A percentile compares a stretch with the other conserved stretches of the same genome.
Evolutionary conservation across 208 protist species (phyloP).

Genomic region (Trypanosoma brucei): DNA sequence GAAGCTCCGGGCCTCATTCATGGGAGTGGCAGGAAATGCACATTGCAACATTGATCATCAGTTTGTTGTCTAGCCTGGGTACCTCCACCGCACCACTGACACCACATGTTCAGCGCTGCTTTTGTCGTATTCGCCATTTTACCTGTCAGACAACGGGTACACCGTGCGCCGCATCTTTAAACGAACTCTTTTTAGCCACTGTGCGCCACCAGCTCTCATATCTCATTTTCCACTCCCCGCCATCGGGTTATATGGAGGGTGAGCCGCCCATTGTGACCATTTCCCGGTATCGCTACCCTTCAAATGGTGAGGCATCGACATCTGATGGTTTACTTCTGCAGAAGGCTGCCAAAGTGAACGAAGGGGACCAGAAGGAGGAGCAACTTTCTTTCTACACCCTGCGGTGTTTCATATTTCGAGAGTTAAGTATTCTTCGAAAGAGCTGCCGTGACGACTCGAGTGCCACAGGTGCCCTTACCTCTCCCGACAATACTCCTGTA

Average conservation of each 20-base stretch:
- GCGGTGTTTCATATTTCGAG: slow-evolving; percentile 53
- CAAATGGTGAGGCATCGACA: slow-evolving; percentile 1
- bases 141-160: slow-evolving; percentile 3
- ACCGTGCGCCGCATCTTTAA: slow-evolving; percentile 10
- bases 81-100: slow-evolving; percentile 23
- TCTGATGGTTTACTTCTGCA: neutral
- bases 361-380: slow-evolving; percentile 21
- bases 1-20: slow-evolving; percentile 21
- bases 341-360: slow-evolving; percentile 8
- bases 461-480: neutral
- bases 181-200: slow-evolving; percentile 20
- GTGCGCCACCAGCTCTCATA: slow-evolving; percentile 31
- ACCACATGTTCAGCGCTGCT: slow-evolving; percentile 44
- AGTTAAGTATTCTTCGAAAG: slow-evolving; percentile 50
- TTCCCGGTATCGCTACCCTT: slow-evolving; percentile 2
- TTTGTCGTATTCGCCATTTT: slow-evolving; percentile 34
- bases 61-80: slow-evolving; percentile 33
- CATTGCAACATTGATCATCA: slow-evolving; percentile 35
- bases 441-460: slow-evolving; percentile 13
- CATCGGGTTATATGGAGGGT: slow-evolving; percentile 4
- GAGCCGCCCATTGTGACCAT: slow-evolving; percentile 11
- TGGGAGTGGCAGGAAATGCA: slow-evolving; percentile 68
- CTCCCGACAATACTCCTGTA: slow-evolving; percentile 13
- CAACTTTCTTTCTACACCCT: slow-evolving; percentile 47
- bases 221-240: slow-evolving; percentile 23